Conservation (phyloP, 2,329 filamentous ascomycete species). For the Neonectria punicea region DNA sequence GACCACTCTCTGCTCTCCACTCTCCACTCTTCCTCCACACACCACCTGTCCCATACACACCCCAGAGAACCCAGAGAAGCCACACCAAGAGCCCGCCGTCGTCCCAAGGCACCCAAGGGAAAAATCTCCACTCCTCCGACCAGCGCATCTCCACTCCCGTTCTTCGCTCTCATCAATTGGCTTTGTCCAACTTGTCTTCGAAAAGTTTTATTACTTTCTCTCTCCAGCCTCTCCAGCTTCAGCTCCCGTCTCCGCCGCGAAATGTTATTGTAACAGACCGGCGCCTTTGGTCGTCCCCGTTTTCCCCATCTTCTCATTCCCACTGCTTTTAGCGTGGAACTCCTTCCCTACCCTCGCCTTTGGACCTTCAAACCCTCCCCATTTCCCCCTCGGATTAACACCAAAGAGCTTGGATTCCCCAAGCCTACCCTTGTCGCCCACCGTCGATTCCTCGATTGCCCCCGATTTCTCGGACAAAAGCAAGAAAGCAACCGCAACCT, state of each 20-base stretch:
- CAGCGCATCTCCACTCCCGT: conserved; percentile 43
- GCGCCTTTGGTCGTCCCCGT: conserved; percentile 37
- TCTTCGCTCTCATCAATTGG: conserved; percentile 45
- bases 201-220: conserved; percentile 46
- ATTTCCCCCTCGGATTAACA: conserved; percentile 21
- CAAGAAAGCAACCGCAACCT: conserved; percentile 25
- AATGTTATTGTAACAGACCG: conserved; percentile 42
- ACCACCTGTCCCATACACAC: conserved; percentile 28
- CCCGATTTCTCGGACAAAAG: conserved; percentile 24
- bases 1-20: neutral
- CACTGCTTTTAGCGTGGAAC: conserved; percentile 38
- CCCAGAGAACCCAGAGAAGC: conserved; percentile 42
- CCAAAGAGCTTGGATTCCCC: conserved; percentile 21
- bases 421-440: conserved; percentile 27
- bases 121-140: conserved; percentile 42
- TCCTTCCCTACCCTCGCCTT: conserved; percentile 21
- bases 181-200: conserved; percentile 44
- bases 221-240: conserved; percentile 41
- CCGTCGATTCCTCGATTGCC: conserved; percentile 28
- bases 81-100: conserved; percentile 34
- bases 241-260: conserved; percentile 37
- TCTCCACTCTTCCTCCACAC: conserved; percentile 24
- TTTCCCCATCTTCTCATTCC: conserved; percentile 33
- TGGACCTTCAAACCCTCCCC: conserved; percentile 15
- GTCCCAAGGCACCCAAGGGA: conserved; percentile 42